Evolutionary conservation across 139 green algal genomes (phyloP).

Genomic region (Tetradesmus obliquus): DNA sequence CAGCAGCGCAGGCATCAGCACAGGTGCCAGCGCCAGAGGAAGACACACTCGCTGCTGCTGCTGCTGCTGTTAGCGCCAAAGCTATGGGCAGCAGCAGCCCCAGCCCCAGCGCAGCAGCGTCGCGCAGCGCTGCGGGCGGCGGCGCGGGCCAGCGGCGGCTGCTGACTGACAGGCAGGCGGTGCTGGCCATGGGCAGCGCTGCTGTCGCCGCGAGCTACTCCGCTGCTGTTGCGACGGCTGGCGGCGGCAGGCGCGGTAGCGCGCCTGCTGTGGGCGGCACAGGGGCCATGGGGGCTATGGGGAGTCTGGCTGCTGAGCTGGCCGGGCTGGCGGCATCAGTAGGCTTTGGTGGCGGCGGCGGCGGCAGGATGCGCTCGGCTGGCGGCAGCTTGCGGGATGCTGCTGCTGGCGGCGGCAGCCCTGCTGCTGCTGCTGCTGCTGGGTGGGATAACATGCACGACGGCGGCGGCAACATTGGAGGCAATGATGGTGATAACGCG

Average conservation of each 20-base stretch:
- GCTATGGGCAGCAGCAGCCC: not conserved
- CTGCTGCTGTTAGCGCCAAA: too few relatives aligned
- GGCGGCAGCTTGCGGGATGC: not conserved
- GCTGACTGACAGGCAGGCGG: not conserved
- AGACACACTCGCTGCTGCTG: too few relatives aligned
- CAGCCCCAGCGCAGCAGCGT: not conserved
- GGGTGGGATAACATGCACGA: not conserved
- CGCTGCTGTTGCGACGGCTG: not conserved
- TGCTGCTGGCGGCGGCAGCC: not conserved
- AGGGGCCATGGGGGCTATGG: not conserved
- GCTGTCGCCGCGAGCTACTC: not conserved
- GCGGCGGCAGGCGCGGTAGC: not conserved
- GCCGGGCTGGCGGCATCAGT: not conserved
- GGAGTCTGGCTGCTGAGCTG: not conserved
- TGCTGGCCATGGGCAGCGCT: not conserved
- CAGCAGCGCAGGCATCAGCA: not conserved
- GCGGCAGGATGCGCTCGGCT: not conserved
- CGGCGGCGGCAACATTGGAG: not conserved
- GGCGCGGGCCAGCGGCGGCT: not conserved
- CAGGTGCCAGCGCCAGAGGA: too few relatives aligned
- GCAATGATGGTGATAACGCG: not conserved
- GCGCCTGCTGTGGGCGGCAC: too few relatives aligned
- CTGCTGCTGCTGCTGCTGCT: conserved; percentile 15
- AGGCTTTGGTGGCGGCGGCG: not conserved
- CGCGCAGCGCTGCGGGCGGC: not conserved